Evolutionary conservation across 768 basidiomycete genomes (phyloP), one percentile per base, ranked within the genome.

Genomic region (Boletus subcaerulescens): DNA sequence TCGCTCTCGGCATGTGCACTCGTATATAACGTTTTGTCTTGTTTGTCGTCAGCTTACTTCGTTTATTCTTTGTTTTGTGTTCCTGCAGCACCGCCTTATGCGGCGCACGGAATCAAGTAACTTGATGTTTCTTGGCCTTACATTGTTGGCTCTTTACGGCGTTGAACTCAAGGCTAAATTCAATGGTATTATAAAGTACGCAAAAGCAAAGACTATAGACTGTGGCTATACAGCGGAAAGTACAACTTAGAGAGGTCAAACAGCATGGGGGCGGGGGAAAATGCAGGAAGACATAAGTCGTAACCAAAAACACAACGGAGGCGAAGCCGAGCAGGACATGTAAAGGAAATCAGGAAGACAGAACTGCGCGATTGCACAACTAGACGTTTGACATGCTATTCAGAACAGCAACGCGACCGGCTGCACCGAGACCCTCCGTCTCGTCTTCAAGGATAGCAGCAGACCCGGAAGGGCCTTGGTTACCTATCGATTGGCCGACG

Each of bases 401-500:
- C 53, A 72, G 54, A 26, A 71, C 18, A 43, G 56, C 62, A 35
- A 56, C 69, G 5, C 69, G 70, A 48, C 65, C 57, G 35, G 60
- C 60, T 35, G 61, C 60, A 44, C 63, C 60, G 4, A 71, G 49
- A 29, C 59, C 52, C 41, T 73, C 70, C 14, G 38, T 24, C 51
- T 69, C 71, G 2, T 66, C 66, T 14, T 55, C 57, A 11, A 70
- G 18, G 20, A 44, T 35, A 26, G 40, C 50, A 11, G 60, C 66
- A 11, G 64, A 60, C 10, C 67, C 65, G n/a, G 65, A 61, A 43
- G 63, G 52, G 17, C 58, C 14, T 47, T 65, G 48, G 57, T 68
- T 62, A 29, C 52, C 43, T 3, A 56, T 53, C 43, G 86, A 61
- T 57, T 86, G 81, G 41, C 77, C 76, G 22, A 74, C 73, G 32